Evolutionary conservation across 1,284 basidiomycete species (phyloP), one percentile per base, ranked within the genome.

Genomic region (Trametes sp.): DNA sequence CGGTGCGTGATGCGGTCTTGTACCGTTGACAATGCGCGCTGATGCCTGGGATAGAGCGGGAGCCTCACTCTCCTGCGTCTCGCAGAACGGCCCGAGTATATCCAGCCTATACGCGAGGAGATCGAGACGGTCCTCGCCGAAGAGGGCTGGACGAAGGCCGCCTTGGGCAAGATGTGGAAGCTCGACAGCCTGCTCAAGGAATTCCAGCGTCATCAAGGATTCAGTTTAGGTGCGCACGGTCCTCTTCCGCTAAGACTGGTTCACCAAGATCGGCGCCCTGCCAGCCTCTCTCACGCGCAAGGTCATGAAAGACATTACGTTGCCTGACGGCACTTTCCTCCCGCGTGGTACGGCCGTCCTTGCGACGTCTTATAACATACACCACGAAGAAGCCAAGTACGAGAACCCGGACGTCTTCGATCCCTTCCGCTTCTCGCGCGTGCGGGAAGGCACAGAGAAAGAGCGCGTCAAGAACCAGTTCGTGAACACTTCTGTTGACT

Each of bases 121-220:
- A 71, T 84, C 0, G 77, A 80, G 26, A 50, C 54, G 0, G 70
- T 79, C 2, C 59, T 81, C 9, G 57, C 61, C 0, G 69, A 72
- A 35, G 76, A 82, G 19, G 82, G 83, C 0, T 83, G 82, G 80
- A 80, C 78, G 0, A 83, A 83, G 65, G 65, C 66, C 0, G 74
- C 80, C 0, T 72, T 86, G 55, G 69, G 67, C 10, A 81, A 80
- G 53, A 77, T 85, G 78, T 70, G 72, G 54, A 82, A 81, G 57
- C 65, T 85, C 26, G 84, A 86, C 64, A 85, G 83, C 62, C 84
- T 86, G 68, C 64, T 87, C 44, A 78, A 80, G 51, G 83, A 85
- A 64, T 77, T 78, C 0, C 76, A 79, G 59, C 73, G 82, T 9
- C 33, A 54, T 38, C 74, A 75, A 36, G 75, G 74, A 0, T 57